Percentiles rank a stretch among this genome's conserved stretches.
Evolutionary conservation across 139 green algal species (phyloP).

Genomic region (Chlorella sp.): DNA sequence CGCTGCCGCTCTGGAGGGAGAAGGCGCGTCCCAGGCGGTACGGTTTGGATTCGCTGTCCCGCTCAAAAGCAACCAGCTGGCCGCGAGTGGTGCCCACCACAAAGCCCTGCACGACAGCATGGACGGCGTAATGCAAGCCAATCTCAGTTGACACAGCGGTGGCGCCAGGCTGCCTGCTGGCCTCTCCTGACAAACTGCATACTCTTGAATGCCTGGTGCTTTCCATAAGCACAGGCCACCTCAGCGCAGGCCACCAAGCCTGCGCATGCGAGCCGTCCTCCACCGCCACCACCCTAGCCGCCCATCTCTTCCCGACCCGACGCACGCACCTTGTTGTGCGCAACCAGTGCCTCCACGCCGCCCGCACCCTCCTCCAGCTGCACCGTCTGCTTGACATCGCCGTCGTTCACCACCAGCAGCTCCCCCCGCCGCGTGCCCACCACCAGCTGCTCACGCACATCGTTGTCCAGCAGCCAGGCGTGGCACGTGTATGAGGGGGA

Average conservation of each 20-base stretch:
- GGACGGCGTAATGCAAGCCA: neutral
- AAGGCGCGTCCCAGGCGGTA: constrained; percentile 46
- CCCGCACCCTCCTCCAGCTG: constrained; percentile 50
- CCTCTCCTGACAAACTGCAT: neutral
- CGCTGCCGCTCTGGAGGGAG: neutral
- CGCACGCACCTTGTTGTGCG: constrained; percentile 63
- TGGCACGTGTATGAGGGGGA: constrained; percentile 65
- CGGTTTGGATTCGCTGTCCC: constrained; percentile 71
- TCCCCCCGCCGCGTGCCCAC: constrained; percentile 83
- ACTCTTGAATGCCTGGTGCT: neutral
- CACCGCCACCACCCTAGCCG: neutral
- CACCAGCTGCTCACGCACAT: constrained; percentile 39
- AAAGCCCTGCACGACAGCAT: constrained; percentile 63
- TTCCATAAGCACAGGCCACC: constrained; percentile 3
- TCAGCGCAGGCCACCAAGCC: constrained; percentile 6
- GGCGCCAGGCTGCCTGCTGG: neutral
- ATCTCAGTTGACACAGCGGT: neutral
- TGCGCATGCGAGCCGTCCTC: neutral
- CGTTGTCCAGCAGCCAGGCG: constrained; percentile 22
- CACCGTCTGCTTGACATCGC: constrained; percentile 66
- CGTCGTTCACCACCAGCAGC: constrained; percentile 79
- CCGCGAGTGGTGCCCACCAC: constrained; percentile 66
- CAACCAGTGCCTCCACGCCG: constrained; percentile 59
- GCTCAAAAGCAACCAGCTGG: constrained; percentile 73
- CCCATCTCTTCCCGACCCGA: neutral